Conservation (phyloP, 2,329 filamentous ascomycete species). For the Talaromyces piceae region DNA sequence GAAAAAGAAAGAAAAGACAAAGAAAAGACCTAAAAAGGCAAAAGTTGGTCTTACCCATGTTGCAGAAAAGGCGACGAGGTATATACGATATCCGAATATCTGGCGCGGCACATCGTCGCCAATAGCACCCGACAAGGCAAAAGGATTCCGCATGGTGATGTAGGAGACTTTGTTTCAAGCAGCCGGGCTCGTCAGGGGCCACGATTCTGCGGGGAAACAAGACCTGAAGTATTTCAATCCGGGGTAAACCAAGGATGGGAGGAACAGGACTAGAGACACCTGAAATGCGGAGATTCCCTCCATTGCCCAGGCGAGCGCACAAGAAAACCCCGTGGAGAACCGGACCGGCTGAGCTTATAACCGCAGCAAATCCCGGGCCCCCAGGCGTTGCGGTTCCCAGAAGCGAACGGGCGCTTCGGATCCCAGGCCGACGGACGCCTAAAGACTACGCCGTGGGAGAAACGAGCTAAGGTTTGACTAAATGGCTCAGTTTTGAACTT, state of each 20-base stretch:
- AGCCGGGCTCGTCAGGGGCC: background rate
- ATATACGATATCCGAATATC: constrained; percentile 5
- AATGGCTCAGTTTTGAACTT: too few relatives aligned
- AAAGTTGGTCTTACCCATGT: constrained; percentile 3
- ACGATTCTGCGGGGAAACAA: background rate
- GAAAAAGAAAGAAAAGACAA: too few relatives aligned
- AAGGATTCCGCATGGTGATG: constrained; percentile 5
- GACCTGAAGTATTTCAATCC: background rate
- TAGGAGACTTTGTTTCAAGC: background rate
- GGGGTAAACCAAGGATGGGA: background rate
- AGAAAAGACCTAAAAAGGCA: too few relatives aligned
- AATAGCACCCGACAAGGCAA: constrained; percentile 1
- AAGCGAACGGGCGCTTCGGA: background rate
- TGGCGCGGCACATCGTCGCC: background rate
- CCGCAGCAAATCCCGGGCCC: background rate
- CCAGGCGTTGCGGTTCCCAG: background rate
- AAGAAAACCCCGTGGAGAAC: background rate
- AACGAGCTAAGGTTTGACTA: background rate
- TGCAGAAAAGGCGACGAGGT: constrained; percentile 2
- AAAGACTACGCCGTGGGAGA: background rate
- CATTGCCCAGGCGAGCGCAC: background rate
- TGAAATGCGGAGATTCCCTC: background rate
- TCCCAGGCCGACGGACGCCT: background rate
- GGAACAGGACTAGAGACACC: background rate
- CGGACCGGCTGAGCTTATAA: background rate